Percentiles rank a stretch among this genome's conserved stretches.
These are phyloP conservation scores for Lentinula novae-zelandiae DNA, from an alignment of 1,284 basidiomycete species.

Conservation along the genomic window DNA sequence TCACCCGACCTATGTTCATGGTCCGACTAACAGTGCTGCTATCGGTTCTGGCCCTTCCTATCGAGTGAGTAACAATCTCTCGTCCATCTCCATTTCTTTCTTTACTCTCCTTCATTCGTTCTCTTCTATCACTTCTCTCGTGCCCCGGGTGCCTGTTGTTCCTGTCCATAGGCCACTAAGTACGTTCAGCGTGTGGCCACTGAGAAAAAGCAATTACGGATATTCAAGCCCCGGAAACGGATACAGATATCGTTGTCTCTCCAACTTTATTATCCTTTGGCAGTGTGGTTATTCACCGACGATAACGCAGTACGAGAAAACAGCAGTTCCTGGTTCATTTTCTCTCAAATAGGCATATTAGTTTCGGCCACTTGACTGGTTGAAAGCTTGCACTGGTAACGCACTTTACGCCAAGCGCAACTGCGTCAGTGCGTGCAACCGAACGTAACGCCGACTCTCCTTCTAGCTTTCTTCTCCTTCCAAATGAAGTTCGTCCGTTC, in stretches of 20 bases:
- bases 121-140: neutral
- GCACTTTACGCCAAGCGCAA: neutral
- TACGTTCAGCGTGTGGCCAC: neutral
- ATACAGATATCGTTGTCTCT: neutral
- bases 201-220: neutral
- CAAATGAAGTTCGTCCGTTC: neutral
- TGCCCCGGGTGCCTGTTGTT: neutral
- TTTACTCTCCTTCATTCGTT: neutral
- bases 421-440: neutral
- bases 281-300: neutral
- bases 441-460: neutral
- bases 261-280: neutral
- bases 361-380: neutral
- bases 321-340: neutral
- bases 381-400: neutral
- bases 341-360: neutral
- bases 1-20: neutral
- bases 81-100: neutral
- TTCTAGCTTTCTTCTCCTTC: neutral
- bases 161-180: neutral
- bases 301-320: neutral
- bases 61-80: neutral
- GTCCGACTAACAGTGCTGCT: neutral
- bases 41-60: neutral
- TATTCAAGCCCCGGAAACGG: neutral